A percentile compares a stretch with the other conserved stretches of the same genome.
phyloP scores from a whole-genome alignment of 1,284 basidiomycete genomes.

The Cryptococcus amylolentus region DNA sequence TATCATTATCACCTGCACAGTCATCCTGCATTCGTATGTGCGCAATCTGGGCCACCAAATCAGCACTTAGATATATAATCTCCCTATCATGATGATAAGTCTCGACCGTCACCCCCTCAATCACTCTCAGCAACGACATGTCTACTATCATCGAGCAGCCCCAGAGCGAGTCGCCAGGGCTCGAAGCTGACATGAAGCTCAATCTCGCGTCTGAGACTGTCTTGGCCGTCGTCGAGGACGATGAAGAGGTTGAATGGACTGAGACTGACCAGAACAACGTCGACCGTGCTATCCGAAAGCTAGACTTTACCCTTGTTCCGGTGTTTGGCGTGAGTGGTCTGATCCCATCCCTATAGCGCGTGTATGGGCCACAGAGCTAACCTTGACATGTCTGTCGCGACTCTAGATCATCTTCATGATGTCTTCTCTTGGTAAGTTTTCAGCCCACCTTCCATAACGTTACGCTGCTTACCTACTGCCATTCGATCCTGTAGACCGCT shows the following conservation, averaged over 20 bases:
- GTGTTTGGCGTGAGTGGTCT: conserved; percentile 7
- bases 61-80: background rate
- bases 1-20: background rate
- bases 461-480: background rate
- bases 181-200: background rate
- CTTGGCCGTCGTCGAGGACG: background rate
- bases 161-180: background rate
- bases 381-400: too few species aligned
- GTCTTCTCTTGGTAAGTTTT: conserved; percentile 2
- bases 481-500: background rate
- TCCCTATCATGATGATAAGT: background rate
- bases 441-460: background rate
- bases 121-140: background rate
- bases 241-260: conserved; percentile 2
- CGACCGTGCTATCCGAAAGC: conserved; percentile 3
- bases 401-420: conserved; percentile 6
- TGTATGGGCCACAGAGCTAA: background rate
- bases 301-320: conserved; percentile 4
- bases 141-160: background rate
- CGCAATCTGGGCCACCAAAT: background rate
- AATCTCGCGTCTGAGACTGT: background rate
- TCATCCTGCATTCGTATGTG: background rate
- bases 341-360: background rate
- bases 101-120: background rate
- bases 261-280: background rate